Conservation (phyloP, 78 protist species). For the Dictyostelium brefeldianum region DNA sequence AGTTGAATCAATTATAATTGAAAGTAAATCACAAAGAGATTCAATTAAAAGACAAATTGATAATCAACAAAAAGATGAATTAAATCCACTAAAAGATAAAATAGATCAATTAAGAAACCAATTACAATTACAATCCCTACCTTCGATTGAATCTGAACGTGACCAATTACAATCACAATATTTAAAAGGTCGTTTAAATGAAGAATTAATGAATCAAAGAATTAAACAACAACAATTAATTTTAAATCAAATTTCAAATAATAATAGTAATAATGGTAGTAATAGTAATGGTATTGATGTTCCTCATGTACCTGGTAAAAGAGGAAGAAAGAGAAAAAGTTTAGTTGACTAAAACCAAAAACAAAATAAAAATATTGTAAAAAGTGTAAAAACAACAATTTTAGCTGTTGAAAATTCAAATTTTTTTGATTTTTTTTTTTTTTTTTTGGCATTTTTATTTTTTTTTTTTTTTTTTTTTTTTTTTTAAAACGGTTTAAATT, state of each 20-base stretch:
- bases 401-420: not conserved
- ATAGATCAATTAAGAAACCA: constrained; percentile 23
- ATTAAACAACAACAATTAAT: constrained; percentile 5
- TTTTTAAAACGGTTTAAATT: not conserved
- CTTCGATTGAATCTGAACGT: constrained; percentile 24
- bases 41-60: not conserved
- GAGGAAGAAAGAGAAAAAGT: not conserved
- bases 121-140: constrained; percentile 16
- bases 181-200: constrained; percentile 27
- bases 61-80: not conserved
- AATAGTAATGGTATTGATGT: not conserved
- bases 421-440: not conserved
- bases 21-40: constrained; percentile 17
- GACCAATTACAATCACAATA: constrained; percentile 1
- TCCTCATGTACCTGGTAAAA: not conserved
- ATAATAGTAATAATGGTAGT: not conserved
- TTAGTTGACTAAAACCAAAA: not conserved
- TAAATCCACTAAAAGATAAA: constrained; percentile 11
- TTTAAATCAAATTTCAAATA: not conserved
- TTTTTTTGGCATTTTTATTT: not conserved
- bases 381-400: not conserved
- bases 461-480: not conserved
- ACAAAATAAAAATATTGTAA: not conserved
- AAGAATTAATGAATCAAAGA: not conserved
- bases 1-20: constrained; percentile 21